These are phyloP conservation scores for Talaromyces sp. DNA, from an alignment of 2,329 filamentous ascomycete genomes.

Conservation along the genomic window DNA sequence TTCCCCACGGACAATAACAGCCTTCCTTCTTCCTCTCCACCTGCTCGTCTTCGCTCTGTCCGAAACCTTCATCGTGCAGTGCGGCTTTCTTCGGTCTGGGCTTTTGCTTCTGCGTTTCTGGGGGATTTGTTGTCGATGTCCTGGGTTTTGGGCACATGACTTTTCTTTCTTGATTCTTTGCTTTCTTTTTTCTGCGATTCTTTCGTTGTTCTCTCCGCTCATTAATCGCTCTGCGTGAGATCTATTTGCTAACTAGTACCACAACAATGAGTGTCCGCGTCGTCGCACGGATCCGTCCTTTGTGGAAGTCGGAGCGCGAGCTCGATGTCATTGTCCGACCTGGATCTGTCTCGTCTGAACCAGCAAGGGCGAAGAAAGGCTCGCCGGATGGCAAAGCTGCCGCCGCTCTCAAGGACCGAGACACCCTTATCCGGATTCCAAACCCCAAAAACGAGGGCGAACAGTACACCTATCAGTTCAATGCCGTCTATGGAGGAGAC, in stretches of 20 bases:
- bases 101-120: neutral
- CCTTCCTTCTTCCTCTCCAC: neutral
- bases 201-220: neutral
- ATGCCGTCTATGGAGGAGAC: constrained; percentile 77
- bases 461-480: constrained; percentile 91
- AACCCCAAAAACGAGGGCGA: constrained; percentile 90
- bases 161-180: neutral
- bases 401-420: constrained; percentile 45
- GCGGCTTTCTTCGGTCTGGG: neutral
- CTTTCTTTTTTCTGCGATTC: neutral
- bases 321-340: constrained; percentile 81
- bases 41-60: neutral
- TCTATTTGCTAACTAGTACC: neutral
- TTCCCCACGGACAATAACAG: neutral
- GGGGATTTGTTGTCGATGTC: neutral
- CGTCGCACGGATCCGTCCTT: constrained; percentile 82
- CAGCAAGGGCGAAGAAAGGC: constrained; percentile 21
- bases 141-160: neutral
- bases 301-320: constrained; percentile 78
- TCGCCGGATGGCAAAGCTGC: constrained; percentile 19
- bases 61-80: neutral
- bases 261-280: constrained; percentile 61
- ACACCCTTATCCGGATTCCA: constrained; percentile 75
- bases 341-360: constrained; percentile 25
- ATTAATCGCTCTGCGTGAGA: neutral